phyloP scores from a whole-genome alignment of 768 basidiomycete species.

The Agaricus blazei region DNA sequence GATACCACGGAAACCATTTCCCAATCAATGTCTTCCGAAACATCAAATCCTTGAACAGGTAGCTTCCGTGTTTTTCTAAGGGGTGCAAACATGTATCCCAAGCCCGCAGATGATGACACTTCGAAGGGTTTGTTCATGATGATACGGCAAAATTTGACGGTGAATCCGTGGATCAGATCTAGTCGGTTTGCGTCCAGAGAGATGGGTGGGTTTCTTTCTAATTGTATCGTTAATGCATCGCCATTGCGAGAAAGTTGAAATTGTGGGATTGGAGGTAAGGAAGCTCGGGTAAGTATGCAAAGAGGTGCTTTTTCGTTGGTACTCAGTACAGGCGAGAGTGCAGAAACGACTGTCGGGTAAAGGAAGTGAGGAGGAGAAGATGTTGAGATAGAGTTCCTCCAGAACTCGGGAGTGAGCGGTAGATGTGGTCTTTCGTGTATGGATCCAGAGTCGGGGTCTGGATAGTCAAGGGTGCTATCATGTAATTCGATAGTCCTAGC shows the following conservation, averaged over 20 bases:
- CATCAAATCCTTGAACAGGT: constrained; percentile 19
- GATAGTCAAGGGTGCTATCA: neutral
- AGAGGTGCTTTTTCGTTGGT: constrained; percentile 37
- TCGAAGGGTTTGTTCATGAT: constrained; percentile 64
- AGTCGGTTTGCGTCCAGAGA: constrained; percentile 40
- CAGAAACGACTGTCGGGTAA: constrained; percentile 3
- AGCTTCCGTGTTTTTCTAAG: constrained; percentile 36
- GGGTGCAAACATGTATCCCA: constrained; percentile 67
- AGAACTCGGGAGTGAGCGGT: constrained; percentile 7
- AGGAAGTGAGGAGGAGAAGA: constrained; percentile 1
- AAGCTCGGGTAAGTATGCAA: constrained; percentile 59
- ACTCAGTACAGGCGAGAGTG: neutral
- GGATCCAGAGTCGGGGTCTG: constrained; percentile 32
- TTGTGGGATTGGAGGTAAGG: constrained; percentile 50
- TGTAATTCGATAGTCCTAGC: constrained; percentile 14
- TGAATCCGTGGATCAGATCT: constrained; percentile 52
- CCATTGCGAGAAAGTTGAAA: constrained; percentile 62
- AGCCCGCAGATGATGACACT: constrained; percentile 42
- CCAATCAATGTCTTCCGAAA: constrained; percentile 59
- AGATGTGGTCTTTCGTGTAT: constrained; percentile 38
- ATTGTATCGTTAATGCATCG: constrained; percentile 33
- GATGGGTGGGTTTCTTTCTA: constrained; percentile 46
- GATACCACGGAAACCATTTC: constrained; percentile 48
- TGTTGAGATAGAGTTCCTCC: neutral
- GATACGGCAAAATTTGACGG: constrained; percentile 55